Conservation (phyloP, 2,329 filamentous ascomycete species). For the Stagonosporopsis rhizophila region DNA sequence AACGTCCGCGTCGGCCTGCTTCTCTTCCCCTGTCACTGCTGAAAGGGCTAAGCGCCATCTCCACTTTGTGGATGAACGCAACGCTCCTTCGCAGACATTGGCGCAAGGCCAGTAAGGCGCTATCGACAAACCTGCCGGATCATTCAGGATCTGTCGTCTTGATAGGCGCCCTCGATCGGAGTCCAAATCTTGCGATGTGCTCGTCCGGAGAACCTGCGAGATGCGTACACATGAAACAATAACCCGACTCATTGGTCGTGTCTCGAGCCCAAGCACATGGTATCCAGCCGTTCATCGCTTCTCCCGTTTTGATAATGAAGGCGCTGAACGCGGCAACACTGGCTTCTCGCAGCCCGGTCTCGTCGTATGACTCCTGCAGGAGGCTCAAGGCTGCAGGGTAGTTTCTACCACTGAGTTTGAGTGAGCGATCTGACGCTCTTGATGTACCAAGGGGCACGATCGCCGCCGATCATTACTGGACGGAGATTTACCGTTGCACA, state of each 20-base stretch:
- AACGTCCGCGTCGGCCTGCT: conserved; percentile 44
- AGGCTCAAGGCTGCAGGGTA: conserved; percentile 34
- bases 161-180: conserved; percentile 13
- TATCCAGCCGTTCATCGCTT: conserved; percentile 18
- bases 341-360: conserved; percentile 12
- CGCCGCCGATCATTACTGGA: conserved; percentile 34
- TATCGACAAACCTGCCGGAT: conserved; percentile 21
- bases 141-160: conserved; percentile 11
- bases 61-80: conserved; percentile 29
- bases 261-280: conserved; percentile 19
- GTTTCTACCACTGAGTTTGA: conserved; percentile 40
- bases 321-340: conserved; percentile 38
- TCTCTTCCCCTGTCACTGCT: conserved; percentile 27
- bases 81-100: conserved; percentile 33
- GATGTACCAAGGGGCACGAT: conserved; percentile 32
- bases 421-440: conserved; percentile 25
- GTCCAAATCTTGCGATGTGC: conserved; percentile 11
- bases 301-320: conserved; percentile 15
- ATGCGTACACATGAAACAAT: conserved; percentile 19
- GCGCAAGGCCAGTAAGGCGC: conserved; percentile 20
- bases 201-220: conserved; percentile 16
- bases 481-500: conserved; percentile 31
- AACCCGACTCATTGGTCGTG: conserved; percentile 15
- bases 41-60: conserved; percentile 27
- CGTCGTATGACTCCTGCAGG: conserved; percentile 41